phyloP scores from a whole-genome alignment of 2,329 filamentous ascomycete genomes.

The Dactylonectria estremocensis region DNA sequence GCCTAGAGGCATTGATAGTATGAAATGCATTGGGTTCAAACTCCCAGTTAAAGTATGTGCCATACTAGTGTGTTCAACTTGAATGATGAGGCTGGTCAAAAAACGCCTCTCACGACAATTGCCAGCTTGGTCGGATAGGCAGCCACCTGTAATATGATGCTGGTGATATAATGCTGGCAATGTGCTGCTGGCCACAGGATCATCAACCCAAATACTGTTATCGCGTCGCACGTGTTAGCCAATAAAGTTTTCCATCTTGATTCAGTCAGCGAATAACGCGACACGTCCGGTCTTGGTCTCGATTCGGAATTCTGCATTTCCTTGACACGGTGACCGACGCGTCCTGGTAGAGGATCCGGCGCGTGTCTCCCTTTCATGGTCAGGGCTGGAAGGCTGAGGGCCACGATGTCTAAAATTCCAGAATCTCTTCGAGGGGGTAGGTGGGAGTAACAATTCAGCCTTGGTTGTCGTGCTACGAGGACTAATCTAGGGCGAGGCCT shows the following conservation, averaged over 20 bases:
- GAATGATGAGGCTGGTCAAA: neutral
- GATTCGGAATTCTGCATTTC: neutral
- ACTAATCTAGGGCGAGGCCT: neutral
- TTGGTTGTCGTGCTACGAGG: neutral
- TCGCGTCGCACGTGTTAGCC: neutral
- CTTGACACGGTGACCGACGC: neutral
- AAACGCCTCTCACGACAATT: neutral
- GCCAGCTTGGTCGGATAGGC: neutral
- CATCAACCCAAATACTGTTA: too few species aligned
- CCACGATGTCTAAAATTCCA: neutral
- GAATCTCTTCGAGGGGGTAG: neutral
- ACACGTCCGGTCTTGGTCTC: neutral
- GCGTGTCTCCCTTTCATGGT: neutral
- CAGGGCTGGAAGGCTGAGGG: neutral
- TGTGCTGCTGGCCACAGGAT: too few species aligned
- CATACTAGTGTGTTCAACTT: neutral
- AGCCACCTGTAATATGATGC: neutral
- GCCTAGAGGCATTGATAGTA: slow-evolving; percentile 45
- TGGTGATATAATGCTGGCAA: too few species aligned
- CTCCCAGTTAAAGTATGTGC: slow-evolving; percentile 6
- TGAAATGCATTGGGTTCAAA: slow-evolving; percentile 42
- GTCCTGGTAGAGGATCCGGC: neutral
- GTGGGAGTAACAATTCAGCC: neutral
- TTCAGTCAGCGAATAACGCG: neutral
- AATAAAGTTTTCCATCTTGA: neutral